Evolutionary conservation across 2,329 filamentous ascomycete genomes (phyloP).

Genomic region (Onygenales sp.): DNA sequence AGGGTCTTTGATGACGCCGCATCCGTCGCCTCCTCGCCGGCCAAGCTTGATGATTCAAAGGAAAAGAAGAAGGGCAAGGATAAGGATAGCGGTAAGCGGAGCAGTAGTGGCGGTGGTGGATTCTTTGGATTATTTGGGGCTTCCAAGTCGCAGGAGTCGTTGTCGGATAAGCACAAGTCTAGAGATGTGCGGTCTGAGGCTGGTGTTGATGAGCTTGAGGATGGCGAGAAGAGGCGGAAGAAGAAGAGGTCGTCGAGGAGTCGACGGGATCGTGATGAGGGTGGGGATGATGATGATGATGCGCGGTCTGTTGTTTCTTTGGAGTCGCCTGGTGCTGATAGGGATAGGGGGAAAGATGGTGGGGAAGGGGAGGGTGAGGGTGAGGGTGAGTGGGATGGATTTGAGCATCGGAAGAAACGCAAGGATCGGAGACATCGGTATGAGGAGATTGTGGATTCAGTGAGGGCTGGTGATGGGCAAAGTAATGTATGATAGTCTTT

Average conservation of each 20-base stretch:
- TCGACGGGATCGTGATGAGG: constrained; percentile 6
- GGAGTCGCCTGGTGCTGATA: neutral
- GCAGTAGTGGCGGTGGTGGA: constrained; percentile 15
- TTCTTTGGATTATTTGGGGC: constrained; percentile 26
- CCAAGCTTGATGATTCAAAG: constrained; percentile 21
- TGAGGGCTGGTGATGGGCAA: constrained; percentile 12
- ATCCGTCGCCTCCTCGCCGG: constrained; percentile 26
- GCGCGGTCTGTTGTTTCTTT: constrained; percentile 3
- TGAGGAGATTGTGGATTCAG: constrained; percentile 27
- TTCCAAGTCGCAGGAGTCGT: constrained; percentile 16
- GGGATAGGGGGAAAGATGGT: neutral
- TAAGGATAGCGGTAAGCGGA: constrained; percentile 10
- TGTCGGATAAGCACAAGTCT: constrained; percentile 7
- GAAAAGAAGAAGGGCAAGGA: constrained; percentile 24
- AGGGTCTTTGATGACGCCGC: constrained; percentile 24
- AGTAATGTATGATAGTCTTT: constrained; percentile 7
- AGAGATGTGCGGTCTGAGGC: constrained; percentile 28
- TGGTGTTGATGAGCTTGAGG: constrained; percentile 29
- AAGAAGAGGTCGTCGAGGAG: constrained; percentile 36
- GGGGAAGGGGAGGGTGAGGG: constrained; percentile 1
- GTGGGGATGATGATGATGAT: constrained; percentile 29
- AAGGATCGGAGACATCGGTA: constrained; percentile 23
- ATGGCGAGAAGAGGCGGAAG: constrained; percentile 34
- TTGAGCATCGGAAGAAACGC: constrained; percentile 8
- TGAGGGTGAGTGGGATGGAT: constrained; percentile 20